Evolutionary conservation across 768 basidiomycete genomes (phyloP).

Genomic region (Termitomyces sp.): DNA sequence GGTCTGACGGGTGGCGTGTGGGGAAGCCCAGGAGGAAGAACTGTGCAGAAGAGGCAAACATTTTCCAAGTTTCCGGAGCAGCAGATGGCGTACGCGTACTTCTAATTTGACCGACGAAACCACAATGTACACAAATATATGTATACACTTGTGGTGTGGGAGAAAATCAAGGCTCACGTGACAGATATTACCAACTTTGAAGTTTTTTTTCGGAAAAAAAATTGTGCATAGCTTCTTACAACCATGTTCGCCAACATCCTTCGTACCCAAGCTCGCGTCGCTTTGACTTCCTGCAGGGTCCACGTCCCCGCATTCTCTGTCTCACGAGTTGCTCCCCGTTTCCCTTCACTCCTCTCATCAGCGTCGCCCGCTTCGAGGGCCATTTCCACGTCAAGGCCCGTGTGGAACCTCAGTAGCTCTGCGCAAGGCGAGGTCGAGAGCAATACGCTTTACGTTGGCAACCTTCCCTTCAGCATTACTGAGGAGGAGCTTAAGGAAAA

Average conservation of each 20-base stretch:
- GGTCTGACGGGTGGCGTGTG: slow-evolving; percentile 40
- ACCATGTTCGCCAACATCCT: slow-evolving; percentile 37
- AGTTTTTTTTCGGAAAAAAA: slow-evolving; percentile 7
- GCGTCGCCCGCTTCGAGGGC: slow-evolving; percentile 10
- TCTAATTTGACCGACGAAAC: too few species aligned
- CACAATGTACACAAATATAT: too few species aligned
- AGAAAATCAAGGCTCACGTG: background rate
- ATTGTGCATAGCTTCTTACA: slow-evolving; percentile 1
- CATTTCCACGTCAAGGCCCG: slow-evolving; percentile 19
- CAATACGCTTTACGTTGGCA: slow-evolving; percentile 44
- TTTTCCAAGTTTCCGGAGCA: slow-evolving; percentile 1
- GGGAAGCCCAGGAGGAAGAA: slow-evolving; percentile 31
- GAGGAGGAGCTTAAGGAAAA: slow-evolving; percentile 37
- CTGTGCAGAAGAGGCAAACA: slow-evolving; percentile 20
- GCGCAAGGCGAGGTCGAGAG: slow-evolving; percentile 1
- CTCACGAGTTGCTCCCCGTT: slow-evolving; percentile 1
- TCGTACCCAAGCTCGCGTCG: slow-evolving; percentile 32
- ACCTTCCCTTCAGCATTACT: slow-evolving; percentile 47
- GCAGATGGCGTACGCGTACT: background rate
- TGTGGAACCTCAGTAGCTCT: background rate
- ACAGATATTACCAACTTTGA: background rate
- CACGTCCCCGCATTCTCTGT: slow-evolving; percentile 6
- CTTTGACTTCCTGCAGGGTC: slow-evolving; percentile 25
- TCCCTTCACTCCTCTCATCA: slow-evolving; percentile 3
- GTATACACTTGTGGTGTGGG: background rate